Evolutionary conservation across 306 rosid species (phyloP).

Genomic region (Arachis stenosperma): DNA sequence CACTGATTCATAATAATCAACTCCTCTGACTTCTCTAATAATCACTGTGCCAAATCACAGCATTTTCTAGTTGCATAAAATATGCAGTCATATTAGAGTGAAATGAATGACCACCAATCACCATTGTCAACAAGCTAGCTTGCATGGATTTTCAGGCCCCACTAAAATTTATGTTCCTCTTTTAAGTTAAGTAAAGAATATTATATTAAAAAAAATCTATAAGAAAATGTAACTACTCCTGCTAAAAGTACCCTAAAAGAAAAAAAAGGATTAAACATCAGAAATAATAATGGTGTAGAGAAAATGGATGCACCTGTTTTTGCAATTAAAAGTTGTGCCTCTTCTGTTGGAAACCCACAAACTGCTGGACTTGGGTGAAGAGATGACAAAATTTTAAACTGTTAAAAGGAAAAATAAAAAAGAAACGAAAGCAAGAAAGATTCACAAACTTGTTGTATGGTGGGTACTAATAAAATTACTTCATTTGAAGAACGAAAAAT

Average conservation of each 20-base stretch:
- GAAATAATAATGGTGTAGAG: neutral
- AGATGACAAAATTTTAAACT: conserved; percentile 83
- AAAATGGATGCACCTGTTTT: conserved; percentile 66
- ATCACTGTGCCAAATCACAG: neutral
- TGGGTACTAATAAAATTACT: conserved; percentile 19
- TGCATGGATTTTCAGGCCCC: conserved; percentile 7
- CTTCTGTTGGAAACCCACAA: conserved; percentile 96
- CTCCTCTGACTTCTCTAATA: neutral
- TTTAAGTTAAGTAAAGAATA: conserved; percentile 3
- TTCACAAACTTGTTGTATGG: conserved; percentile 21
- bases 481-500: conserved; percentile 12
- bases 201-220: neutral
- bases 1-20: neutral
- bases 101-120: neutral
- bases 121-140: conserved; percentile 1
- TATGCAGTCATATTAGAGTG: conserved; percentile 8
- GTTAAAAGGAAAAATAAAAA: neutral
- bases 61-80: conserved; percentile 16
- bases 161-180: neutral
- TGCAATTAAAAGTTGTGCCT: conserved; percentile 78
- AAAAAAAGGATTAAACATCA: conserved; percentile 15
- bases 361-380: conserved; percentile 99
- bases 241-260: conserved; percentile 12
- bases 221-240: neutral
- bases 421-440: conserved; percentile 15